Evolutionary conservation across 495 filamentous ascomycete species (phyloP), one percentile per base, ranked within the genome.

Genomic region (Trichoderma orchidacearum): DNA sequence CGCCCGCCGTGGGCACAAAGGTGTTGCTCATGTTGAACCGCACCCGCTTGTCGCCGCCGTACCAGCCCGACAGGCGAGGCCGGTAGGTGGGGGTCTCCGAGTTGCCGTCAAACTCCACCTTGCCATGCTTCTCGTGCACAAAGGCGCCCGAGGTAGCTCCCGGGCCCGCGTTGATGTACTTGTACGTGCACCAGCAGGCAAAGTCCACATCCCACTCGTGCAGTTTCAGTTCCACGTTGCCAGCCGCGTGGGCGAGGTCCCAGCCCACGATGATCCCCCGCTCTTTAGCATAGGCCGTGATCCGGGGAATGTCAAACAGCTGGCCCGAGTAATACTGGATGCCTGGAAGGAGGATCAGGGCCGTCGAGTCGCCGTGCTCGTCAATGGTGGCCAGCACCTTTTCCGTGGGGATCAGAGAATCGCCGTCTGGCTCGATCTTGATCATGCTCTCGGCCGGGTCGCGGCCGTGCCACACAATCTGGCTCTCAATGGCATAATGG

Each of bases 301-400:
- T 97, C 53, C 75, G 77, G 50, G 79, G 75, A 51, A 98, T 90
- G 65, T 97, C 89, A 48, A 98, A 81, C 59, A 86, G 82, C 64
- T 96, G 91, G 57, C 93, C 93, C 0, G 89, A 94, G 68, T 96
- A 97, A 74, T 87, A 98, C 65, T 98, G 93, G 57, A 98, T 83
- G 2, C 88, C 94, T 0, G 92, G 89, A 17, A 98, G 81, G 34
- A 96, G 78, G 32, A 97, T 69, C 28, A 98, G 66, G 13, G 91
- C 87, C 13, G 92, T 89, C 29, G 75, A 77, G 18, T 79, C 71
- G 23, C 88, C 89, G 66, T 98, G 85, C 13, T 81, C 70, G 56
- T 84, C 82, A 61, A 98, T 95, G 18, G 81, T 72, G 35, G 79
- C 77, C 41, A 90, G 74, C 52, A 98, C 87, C 23, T 91, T 78